Evolutionary conservation across 2,329 filamentous ascomycete genomes (phyloP).

Genomic region (Monosporascus sp.): DNA sequence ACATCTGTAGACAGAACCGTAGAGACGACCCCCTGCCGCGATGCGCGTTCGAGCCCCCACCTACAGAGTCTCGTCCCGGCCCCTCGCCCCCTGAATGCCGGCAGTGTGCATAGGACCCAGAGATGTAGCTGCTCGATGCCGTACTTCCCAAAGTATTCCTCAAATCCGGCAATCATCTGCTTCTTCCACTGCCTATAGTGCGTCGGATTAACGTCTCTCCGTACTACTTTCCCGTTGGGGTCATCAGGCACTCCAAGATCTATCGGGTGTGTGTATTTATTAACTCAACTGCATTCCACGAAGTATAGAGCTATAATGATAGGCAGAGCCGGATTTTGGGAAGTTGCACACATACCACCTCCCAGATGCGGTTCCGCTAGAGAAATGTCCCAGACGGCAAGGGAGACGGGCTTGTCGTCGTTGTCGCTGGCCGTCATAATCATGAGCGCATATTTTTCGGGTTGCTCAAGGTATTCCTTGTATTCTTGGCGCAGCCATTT

Average conservation of each 20-base stretch:
- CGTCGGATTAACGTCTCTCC: slow-evolving; percentile 5
- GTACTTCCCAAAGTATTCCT: slow-evolving; percentile 5
- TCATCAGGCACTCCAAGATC: slow-evolving; percentile 11
- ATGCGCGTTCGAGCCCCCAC: slow-evolving; percentile 8
- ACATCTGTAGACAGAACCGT: slow-evolving; percentile 7
- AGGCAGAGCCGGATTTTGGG: neutral
- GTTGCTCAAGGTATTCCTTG: slow-evolving; percentile 9
- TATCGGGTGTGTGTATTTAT: neutral
- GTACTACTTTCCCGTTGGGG: slow-evolving; percentile 1
- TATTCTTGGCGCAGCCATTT: slow-evolving; percentile 11
- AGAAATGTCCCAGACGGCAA: slow-evolving; percentile 8
- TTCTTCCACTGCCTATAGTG: slow-evolving; percentile 8
- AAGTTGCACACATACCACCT: slow-evolving; percentile 4
- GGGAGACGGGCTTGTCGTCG: slow-evolving; percentile 6
- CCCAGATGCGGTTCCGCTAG: slow-evolving; percentile 4
- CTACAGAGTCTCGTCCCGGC: slow-evolving; percentile 8
- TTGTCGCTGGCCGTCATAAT: slow-evolving; percentile 9
- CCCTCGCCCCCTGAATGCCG: slow-evolving; percentile 7
- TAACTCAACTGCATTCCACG: neutral
- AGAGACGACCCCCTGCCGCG: neutral
- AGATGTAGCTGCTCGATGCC: slow-evolving; percentile 6
- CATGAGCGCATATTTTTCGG: slow-evolving; percentile 11
- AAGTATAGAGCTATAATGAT: neutral
- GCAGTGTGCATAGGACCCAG: slow-evolving; percentile 8
- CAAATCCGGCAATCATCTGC: slow-evolving; percentile 3